These are phyloP conservation scores for Lepidium aucheri DNA, from an alignment of 345 rosid species.

Conservation along the genomic window DNA sequence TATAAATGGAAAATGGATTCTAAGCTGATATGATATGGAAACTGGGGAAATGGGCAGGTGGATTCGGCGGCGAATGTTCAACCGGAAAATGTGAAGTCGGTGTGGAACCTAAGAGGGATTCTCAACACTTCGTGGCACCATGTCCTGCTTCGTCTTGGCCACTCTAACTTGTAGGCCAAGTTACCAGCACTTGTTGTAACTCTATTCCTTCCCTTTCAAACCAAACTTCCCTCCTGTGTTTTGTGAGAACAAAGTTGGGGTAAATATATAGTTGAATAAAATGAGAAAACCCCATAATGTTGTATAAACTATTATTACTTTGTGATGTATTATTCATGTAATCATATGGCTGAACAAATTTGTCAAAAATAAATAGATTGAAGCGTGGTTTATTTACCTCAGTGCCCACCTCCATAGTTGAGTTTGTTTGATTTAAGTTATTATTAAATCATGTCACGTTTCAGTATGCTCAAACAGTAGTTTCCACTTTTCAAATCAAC, in stretches of 20 bases:
- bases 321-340: not conserved
- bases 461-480: not conserved
- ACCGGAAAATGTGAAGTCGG: slow-evolving; percentile 68
- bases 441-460: not conserved
- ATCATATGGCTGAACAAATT: not conserved
- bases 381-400: not conserved
- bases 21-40: not conserved
- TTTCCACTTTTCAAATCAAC: too few relatives aligned
- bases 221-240: not conserved
- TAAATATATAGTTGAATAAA: not conserved
- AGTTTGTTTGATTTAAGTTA: not conserved
- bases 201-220: not conserved
- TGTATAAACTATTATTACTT: not conserved
- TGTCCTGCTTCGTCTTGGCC: slow-evolving; percentile 67
- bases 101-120: slow-evolving; percentile 94
- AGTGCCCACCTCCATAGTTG: not conserved
- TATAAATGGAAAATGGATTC: not conserved
- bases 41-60: slow-evolving; percentile 41
- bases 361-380: not conserved
- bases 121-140: slow-evolving; percentile 93
- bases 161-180: slow-evolving; percentile 48
- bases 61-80: slow-evolving; percentile 91
- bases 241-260: not conserved
- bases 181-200: not conserved
- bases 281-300: not conserved